Base-by-base conservation (phyloP, 78 protist species). In the Creolimax fragrantissima region DNA sequence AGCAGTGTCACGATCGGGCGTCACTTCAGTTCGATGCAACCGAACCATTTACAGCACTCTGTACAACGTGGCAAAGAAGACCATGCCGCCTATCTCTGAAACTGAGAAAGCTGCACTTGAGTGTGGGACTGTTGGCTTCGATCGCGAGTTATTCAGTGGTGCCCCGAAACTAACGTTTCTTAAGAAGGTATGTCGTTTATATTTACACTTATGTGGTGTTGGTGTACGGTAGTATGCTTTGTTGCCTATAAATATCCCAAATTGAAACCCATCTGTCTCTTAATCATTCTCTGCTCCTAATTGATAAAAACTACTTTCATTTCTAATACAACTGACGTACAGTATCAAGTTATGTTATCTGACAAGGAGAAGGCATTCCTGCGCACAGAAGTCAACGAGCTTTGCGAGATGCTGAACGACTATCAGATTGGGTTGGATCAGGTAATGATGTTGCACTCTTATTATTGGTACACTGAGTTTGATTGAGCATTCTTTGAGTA, bases 401-500 rank as follows among this genome's bases (percentile, higher is more conserved):
- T 93, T 32, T 93, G 94, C 45, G 41, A 83, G 67, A 93, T 93
- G 94, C 81, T 93, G 36, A 86, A 93, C 85, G 91, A 84, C 91
- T 42, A 89, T 47, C 24, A 89, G 85, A 44, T 93, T 42, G 74
- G 24, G 43, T 2, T 3, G 36, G 90, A 67, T 84, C 43, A 47
- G 11, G 74, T 47, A 47, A n/a, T 11, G 74, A 11, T 47, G 11
- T 47, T 11, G 7, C 74, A 47, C 11, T 24, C 74, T 11, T 47
- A 47, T 47, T n/a, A n/a, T n/a, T n/a, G n/a, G n/a, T n/a, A n/a
- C n/a, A n/a, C n/a, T n/a, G n/a, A n/a, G n/a, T n/a, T n/a, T n/a
- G n/a, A n/a, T n/a, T n/a, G n/a, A n/a, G n/a, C n/a, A n/a, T n/a
- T n/a, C n/a, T n/a, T n/a, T n/a, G n/a, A n/a, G n/a, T n/a, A n/a